A percentile compares a stretch with the other conserved stretches of the same genome.
These are phyloP conservation scores for Solanum corneliomulleri DNA, from an alignment of 257 asterid genomes.

Conservation along the genomic window DNA sequence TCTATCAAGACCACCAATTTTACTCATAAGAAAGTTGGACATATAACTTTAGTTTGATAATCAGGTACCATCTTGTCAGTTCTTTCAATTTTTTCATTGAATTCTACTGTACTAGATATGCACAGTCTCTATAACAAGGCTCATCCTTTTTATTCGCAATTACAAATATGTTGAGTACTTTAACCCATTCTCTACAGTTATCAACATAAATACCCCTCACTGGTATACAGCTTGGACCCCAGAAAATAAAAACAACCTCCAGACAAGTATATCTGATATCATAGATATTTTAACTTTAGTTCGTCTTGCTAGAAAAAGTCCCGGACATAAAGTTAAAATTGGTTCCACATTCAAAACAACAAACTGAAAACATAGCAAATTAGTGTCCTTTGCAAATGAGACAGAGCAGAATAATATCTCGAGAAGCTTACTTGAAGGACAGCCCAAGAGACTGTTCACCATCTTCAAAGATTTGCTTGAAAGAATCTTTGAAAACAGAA, in stretches of 20 bases:
- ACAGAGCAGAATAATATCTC: not conserved
- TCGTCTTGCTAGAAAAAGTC: not conserved
- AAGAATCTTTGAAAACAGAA: slow-evolving; percentile 93
- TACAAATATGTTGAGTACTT: not conserved
- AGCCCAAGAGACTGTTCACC: slow-evolving; percentile 96
- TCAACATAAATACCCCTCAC: not conserved
- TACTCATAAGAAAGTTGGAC: not conserved
- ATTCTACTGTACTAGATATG: not conserved
- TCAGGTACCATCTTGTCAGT: not conserved
- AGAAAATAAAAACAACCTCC: not conserved
- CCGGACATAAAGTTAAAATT: not conserved
- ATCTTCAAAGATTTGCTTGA: slow-evolving; percentile 66
- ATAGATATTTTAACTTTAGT: not conserved
- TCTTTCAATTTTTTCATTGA: not conserved
- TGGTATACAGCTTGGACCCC: not conserved
- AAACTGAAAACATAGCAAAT: not conserved
- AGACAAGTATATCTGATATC: not conserved
- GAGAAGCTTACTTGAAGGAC: slow-evolving; percentile 70
- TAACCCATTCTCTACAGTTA: not conserved
- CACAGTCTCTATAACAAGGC: not conserved
- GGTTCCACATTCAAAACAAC: not conserved
- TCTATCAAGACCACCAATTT: not conserved
- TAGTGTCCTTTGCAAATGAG: not conserved
- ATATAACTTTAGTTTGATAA: not conserved
- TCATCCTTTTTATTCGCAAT: not conserved